phyloP scores from a whole-genome alignment of 768 basidiomycete species.

The Psilocybe cubensis region DNA sequence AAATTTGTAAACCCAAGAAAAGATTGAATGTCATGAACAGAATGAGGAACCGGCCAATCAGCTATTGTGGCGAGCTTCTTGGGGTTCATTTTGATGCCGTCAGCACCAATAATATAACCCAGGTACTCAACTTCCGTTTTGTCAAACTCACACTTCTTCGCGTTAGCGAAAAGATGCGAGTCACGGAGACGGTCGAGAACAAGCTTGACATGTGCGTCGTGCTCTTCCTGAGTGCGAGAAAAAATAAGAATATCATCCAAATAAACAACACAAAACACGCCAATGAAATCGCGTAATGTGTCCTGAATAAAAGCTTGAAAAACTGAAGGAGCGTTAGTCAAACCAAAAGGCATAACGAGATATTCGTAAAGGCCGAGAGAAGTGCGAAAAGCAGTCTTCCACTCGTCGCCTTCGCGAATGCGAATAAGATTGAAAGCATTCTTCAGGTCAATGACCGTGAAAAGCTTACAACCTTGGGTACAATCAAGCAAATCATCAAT shows the following conservation, averaged over 20 bases:
- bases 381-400: conserved; percentile 47
- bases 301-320: conserved; percentile 49
- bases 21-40: conserved; percentile 33
- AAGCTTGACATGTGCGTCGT: conserved; percentile 32
- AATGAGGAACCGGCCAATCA: conserved; percentile 34
- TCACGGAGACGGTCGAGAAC: conserved; percentile 35
- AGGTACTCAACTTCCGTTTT: conserved; percentile 40
- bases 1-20: conserved; percentile 52
- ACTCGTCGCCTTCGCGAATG: conserved; percentile 36
- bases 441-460: conserved; percentile 37
- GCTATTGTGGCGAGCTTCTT: conserved; percentile 39
- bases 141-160: conserved; percentile 45
- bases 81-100: conserved; percentile 39
- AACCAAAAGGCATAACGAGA: conserved; percentile 43
- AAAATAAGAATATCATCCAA: conserved; percentile 49
- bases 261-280: conserved; percentile 43
- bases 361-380: conserved; percentile 39
- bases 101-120: conserved; percentile 36
- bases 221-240: conserved; percentile 35
- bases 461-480: conserved; percentile 23
- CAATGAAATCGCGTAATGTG: conserved; percentile 39
- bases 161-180: conserved; percentile 35
- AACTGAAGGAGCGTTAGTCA: conserved; percentile 41
- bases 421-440: conserved; percentile 13
- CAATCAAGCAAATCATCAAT: conserved; percentile 28